Evolutionary conservation across 2,329 filamentous ascomycete species (phyloP).

Genomic region (Pseudogymnoascus sp.): DNA sequence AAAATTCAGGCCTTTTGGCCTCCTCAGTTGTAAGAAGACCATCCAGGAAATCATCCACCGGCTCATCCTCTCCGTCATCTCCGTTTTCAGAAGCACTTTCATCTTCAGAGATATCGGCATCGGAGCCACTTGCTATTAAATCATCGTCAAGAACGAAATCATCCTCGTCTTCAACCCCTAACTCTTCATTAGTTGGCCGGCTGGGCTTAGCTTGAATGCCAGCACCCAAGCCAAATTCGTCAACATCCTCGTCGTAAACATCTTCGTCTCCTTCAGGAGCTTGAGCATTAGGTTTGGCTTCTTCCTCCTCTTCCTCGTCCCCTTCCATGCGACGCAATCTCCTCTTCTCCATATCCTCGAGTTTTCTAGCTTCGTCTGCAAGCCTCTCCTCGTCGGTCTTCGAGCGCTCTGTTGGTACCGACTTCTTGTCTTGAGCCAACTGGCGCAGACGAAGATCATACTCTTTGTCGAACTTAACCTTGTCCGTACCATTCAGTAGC

Average conservation of each 20-base stretch:
- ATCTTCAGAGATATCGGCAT: constrained; percentile 40
- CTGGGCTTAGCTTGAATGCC: constrained; percentile 41
- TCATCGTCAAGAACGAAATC: constrained; percentile 89
- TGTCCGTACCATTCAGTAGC: constrained; percentile 51
- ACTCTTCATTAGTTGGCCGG: constrained; percentile 38
- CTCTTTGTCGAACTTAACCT: constrained; percentile 66
- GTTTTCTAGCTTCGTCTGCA: constrained; percentile 64
- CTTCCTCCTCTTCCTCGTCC: constrained; percentile 56
- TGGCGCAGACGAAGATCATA: constrained; percentile 81
- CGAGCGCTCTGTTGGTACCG: constrained; percentile 75
- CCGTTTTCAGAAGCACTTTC: constrained; percentile 36
- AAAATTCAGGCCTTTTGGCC: constrained; percentile 44
- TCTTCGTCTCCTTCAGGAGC: constrained; percentile 32
- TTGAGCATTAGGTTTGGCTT: constrained; percentile 24
- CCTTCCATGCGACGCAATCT: constrained; percentile 81
- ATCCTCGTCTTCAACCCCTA: constrained; percentile 86
- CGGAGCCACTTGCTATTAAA: constrained; percentile 67
- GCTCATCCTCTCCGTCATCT: constrained; percentile 33
- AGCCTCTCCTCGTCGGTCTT: constrained; percentile 85
- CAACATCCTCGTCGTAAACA: constrained; percentile 29
- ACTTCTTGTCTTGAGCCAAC: constrained; percentile 74
- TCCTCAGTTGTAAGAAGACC: constrained; percentile 56
- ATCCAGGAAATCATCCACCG: constrained; percentile 65
- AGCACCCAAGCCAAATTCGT: constrained; percentile 49
- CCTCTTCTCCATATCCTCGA: constrained; percentile 77